Base-by-base conservation (phyloP, 345 rosid genomes). In the Firmiana major region DNA sequence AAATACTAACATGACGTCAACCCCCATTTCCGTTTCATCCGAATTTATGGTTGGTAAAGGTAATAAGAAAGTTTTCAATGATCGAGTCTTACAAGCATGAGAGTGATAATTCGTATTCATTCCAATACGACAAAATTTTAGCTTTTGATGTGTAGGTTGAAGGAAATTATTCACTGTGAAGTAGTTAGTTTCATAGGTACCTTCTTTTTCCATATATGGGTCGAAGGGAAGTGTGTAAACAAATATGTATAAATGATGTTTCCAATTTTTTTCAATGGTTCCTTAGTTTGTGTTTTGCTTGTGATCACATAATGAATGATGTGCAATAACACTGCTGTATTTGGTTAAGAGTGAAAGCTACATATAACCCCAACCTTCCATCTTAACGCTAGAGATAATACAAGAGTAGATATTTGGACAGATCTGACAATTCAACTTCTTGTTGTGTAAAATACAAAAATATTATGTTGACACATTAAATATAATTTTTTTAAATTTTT, bases 1-100 rank as follows among this genome's bases (percentile, higher is more conserved):
- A 31, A 79, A 49, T 45, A 64, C 81, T 75, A 77, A 77, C 81
- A 31, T 69, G 75, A 53, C 81, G n/a, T 38, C 21, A 67, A 67
- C 26, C 38, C 40, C 65, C 24, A 2, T 36, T 62, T 19, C 31
- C 57, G 36, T 64, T 73, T 42, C 34, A 12, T 49, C 22, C 64
- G 21, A 36, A 62, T 19, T 58, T 58, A 34, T 73, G 80, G 48
- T 51, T 34, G 69, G 24, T 66, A 19, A 76, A 78, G 73, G 75
- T 71, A 75, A 72, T 22, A 74, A 83, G 17, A n/a, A 49, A 63
- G 57, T 24, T 34, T 53, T 22, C 55, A 13, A 28, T 74, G 67
- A 26, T 73, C 49, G 80, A 67, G 54, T 45, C 74, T n/a, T 36
- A 62, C 34, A 73, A 72, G 59, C 74, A 72, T 46, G 70, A 59